Percentiles rank a stretch among this genome's conserved stretches.
These are phyloP conservation scores for Halocafeteria seosinensis DNA, from an alignment of 108 stramenopile species.

Conservation along the genomic window DNA sequence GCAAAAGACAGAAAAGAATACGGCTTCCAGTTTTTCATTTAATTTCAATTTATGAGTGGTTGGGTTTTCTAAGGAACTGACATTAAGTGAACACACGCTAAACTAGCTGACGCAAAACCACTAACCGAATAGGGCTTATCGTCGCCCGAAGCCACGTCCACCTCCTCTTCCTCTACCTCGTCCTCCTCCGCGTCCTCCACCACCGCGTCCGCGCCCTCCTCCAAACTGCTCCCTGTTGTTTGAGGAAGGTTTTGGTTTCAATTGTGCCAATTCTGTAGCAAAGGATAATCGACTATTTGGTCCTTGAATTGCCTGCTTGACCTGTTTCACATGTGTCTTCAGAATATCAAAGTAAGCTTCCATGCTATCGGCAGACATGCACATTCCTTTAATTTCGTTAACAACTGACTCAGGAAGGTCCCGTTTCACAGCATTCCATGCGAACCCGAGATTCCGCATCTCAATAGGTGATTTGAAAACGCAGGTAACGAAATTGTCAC, in stretches of 20 bases:
- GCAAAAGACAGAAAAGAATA: too few relatives aligned
- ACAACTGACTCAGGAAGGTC: slow-evolving; percentile 11
- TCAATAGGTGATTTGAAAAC: slow-evolving; percentile 17
- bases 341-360: slow-evolving; percentile 31
- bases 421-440: slow-evolving; percentile 28
- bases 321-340: slow-evolving; percentile 11
- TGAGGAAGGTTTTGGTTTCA: slow-evolving; percentile 1
- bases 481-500: slow-evolving; percentile 24
- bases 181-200: neutral
- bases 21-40: too few relatives aligned
- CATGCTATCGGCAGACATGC: slow-evolving; percentile 14
- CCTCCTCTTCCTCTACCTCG: slow-evolving; percentile 6
- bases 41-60: too few relatives aligned
- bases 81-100: too few relatives aligned
- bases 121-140: too few relatives aligned
- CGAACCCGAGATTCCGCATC: slow-evolving; percentile 19
- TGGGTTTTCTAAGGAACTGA: too few relatives aligned
- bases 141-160: neutral
- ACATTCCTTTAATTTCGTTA: slow-evolving; percentile 26
- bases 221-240: neutral
- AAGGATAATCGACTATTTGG: neutral
- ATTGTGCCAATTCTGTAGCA: slow-evolving; percentile 1
- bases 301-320: slow-evolving; percentile 18
- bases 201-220: slow-evolving; percentile 1
- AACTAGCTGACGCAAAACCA: too few relatives aligned